Evolutionary conservation across 495 filamentous ascomycete genomes (phyloP), one percentile per base, ranked within the genome.

Genomic region (Hypomontagnella monticulosa): DNA sequence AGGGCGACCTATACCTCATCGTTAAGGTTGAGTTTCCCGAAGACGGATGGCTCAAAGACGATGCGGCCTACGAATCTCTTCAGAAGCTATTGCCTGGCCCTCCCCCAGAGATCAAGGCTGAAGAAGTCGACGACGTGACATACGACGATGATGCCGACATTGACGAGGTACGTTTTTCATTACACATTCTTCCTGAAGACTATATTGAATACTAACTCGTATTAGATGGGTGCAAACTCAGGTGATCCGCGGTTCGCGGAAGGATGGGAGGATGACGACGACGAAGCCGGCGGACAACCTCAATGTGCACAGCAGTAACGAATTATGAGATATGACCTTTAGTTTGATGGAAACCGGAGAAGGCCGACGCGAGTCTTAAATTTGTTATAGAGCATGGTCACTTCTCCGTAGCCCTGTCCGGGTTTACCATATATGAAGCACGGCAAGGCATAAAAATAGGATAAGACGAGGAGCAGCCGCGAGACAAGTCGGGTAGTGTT

Each of bases 21-120:
- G 88, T 97, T 54, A 88, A 96, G 70, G 81, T 99, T 62, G 87
- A 92, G 42, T 98, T 98, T 81, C 95, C 95, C 19, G 87, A 92
- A 52, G 84, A 91, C 70, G 89, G 87, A 16, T 98, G 93, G 93
- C 82, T 90, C 42, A 83, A 89, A 51, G 84, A 89, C 49, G 84
- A 90, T 1, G 83, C 80, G 11, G 81, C 85, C 4, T 80, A 93
- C 57, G 83, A 86, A 50, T 85, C 85, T 47, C 82, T 98, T 50
- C 77, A 84, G 69, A 89, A 90, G 65, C 77, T 96, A 9, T 83
- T 99, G 10, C 95, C 95, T 23, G 71, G 72, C 16, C 83, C 87
- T 2, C 79, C 73, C 4, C 73, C 79, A 1, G 80, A 80, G 14
- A 89, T 97, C 41, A 72, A 81, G 57, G 84, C 84, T 3, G 88